Evolutionary conservation across 331 rosid species (phyloP), one percentile per base, ranked within the genome.

Genomic region (Rhamnella rubrinervis): DNA sequence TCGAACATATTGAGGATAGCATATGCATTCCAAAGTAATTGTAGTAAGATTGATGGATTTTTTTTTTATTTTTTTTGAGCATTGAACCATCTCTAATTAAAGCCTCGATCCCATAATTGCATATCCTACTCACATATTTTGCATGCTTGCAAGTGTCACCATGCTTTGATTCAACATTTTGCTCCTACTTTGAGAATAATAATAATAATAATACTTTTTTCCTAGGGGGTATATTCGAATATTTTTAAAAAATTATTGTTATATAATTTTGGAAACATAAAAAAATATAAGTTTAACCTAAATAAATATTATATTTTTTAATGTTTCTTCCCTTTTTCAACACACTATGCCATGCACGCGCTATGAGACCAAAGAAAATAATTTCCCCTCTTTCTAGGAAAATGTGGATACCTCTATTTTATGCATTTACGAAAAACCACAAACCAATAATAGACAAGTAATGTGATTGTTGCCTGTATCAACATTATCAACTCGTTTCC

Each of bases 281-380:
- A n/a, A n/a, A n/a, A n/a, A n/a, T n/a, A 44, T 57, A 47, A 70
- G 17, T 68, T 74, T 56, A 31, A 67, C 26, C 57, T 71, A 61
- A 68, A 59, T 49, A 44, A 31, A 31, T 31, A 31, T 31, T 31
- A 31, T 31, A 31, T 31, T 31, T 31, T 53, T 72, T 35, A 55
- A 79, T 47, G 56, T 79, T 82, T 90, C 90, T 90, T 90, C 72
- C 68, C 72, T 77, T 85, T 81, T 76, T 83, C 59, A 79, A 78
- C 82, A 81, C 84, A 57, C 68, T 82, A 83, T 81, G 39, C 37
- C 14, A 59, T 70, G 74, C 97, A 86, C 92, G 89, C 84, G 92
- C 89, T 75, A 2, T 44, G 49, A 44, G 5, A 12, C 49, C 49
- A 60, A 62, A 72, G 77, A 75, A 64, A 64, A 76, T 70, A 66